Evolutionary conservation across 805 yeast genomes (phyloP), one percentile per base, ranked within the genome.

Genomic region (Zygotorulaspora sp.): DNA sequence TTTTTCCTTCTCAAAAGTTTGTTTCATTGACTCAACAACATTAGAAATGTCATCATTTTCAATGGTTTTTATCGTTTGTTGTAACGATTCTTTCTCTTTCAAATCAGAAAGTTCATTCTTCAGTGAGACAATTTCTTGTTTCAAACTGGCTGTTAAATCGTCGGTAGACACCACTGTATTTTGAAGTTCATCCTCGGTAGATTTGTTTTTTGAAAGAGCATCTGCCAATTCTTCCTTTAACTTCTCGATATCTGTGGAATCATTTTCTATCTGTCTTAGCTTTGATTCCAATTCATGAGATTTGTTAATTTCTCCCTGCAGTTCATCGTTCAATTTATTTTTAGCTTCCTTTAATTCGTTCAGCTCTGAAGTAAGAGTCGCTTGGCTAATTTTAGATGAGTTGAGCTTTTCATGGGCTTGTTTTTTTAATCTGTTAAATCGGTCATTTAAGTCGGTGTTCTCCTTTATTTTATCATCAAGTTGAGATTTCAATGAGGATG

Each of bases 301-400:
- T 32, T 40, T 38, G 25, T 30, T 31, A 39, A 37, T 30, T 28
- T 43, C 44, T 31, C 31, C 49, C 13, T 41, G 43, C 9, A 55
- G 31, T n/a, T 35, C 40, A 4, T 24, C 36, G 35, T 58, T 61
- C 18, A 74, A 44, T 6, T 65, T 61, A 4, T 62, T 59, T 20
- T 68, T 70, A 13, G 58, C 57, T 1, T 50, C 40, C 11, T 50
- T 49, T 15, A 71, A 38, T 4, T 54, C 59, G 6, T 55, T 57
- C 10, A 67, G 44, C 41, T 69, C 62, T 5, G 49, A 41, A 30
- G 59, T 72, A 28, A 78, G 56, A 5, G 60, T 64, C 23, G 64
- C 62, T 19, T 70, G 57, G 6, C 63, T 62, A 5, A 52, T 49
- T 32, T 53, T 55, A 3, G 57, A 48, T 6, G 54, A 53, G 35